Evolutionary conservation across 1,139 yeast species (phyloP), one percentile per base, ranked within the genome.

Genomic region (Taphrina populina): DNA sequence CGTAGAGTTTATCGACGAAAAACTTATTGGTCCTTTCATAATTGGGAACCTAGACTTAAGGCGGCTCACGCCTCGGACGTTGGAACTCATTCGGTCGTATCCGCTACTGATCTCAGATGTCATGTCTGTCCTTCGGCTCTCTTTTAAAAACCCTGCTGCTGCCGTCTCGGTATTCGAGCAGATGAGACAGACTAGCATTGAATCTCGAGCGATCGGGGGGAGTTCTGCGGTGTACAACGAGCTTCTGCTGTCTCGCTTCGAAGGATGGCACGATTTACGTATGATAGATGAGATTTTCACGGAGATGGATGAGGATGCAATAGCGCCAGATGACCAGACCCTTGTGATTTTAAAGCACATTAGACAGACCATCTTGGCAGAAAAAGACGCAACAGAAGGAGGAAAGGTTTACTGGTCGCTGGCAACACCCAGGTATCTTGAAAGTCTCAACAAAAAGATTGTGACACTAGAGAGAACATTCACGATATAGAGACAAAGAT

Each of bases 151-250:
- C 6, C 73, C 76, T 3, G 62, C 67, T 2, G 71, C 69, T 1
- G 76, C 77, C 0, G 56, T 73, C 5, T 61, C 74, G 2, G 58
- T 75, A 23, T 74, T 75, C 60, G 72, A 73, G 43, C 52, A 63
- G 11, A 63, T 73, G 11, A 74, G 73, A 57, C 64, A 65, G 11
- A 65, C 64, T 36, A 69, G 72, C 29, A 58, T 70, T 10, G 71
- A 71, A 40, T 69, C 70, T 7, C 74, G 69, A 56, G 66, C 73
- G 21, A 66, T 67, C n/a, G 69, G 75, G 1, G 73, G 76, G 55
- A 69, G 73, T 2, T 69, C 69, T 8, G 71, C 65, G 7, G 74
- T 72, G 4, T 75, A 74, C 62, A 75, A 74, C 60, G 66, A 66
- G 52, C 66, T 72, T 40, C 62, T 76, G 11, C 60, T 63, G 27